Base-by-base conservation (phyloP, 257 asterid genomes). In the Solanum paucissectum region DNA sequence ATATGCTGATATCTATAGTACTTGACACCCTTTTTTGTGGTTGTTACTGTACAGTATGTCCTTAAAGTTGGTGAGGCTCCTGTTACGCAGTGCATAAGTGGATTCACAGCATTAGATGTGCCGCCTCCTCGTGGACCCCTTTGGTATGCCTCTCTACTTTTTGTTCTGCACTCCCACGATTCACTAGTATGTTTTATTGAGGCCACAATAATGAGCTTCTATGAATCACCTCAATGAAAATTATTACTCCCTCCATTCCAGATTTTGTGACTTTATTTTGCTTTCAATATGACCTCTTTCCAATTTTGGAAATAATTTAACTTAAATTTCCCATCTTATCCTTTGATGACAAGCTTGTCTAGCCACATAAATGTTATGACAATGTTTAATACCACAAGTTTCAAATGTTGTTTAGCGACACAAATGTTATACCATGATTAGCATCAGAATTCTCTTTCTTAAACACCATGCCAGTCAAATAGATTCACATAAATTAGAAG, bases 111-210 rank as follows among this genome's bases (percentile, higher is more conserved):
- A 84, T 89, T 95, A n/a, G 98, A 94, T 38, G 91, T 95, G 85
- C 91, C 95, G 5, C 98, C 98, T 7, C 98, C 98, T 84, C 98
- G 97, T 12, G 98, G 98, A 87, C 98, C 98, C 89, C 92, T 94
- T 27, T 95, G 98, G 98, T 95, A 94, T 69, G 29, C 60, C 77
- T 52, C 77, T 23, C 29, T 37, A 40, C 77, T 16, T 12, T 7
- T 58, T 49, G 8, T 12, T 66, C 75, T 79, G 85, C 87, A 74
- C 62, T 83, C 85, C 21, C 42, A 16, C 40, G 46, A 27, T 52
- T 81, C 40, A 9, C 12, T 82, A 49, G 68, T 7, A 29, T 49
- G 32, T 10, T 49, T 20, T 33, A 49, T 82, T 52, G 44, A 49
- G 12, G 44, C 71, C 32, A 52, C 86, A 82, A 18, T 49, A 82